A percentile compares a stretch with the other conserved stretches of the same genome.
These are phyloP conservation scores for Jaminaea rosea DNA, from an alignment of 1,284 basidiomycete species.

Conservation along the genomic window DNA sequence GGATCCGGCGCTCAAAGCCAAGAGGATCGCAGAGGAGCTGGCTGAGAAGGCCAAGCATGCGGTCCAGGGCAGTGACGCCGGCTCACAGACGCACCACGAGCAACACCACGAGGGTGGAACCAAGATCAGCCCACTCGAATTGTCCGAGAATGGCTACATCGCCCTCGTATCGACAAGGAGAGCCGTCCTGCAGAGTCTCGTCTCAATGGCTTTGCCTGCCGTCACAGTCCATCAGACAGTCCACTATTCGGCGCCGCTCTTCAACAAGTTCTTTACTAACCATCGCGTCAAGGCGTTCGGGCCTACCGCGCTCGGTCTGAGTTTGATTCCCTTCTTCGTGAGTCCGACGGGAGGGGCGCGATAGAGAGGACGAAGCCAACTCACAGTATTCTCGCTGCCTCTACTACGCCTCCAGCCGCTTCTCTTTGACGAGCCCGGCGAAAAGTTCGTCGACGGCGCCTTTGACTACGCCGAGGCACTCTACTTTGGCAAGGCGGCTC, in stretches of 20 bases:
- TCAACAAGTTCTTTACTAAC: conserved; percentile 57
- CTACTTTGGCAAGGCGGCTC: not conserved
- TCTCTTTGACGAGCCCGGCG: not conserved
- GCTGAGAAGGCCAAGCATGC: conserved; percentile 22
- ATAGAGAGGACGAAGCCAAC: too few relatives aligned
- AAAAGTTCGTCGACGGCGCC: not conserved
- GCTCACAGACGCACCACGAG: not conserved
- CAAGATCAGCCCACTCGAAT: conserved; percentile 8
- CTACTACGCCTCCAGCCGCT: too few relatives aligned
- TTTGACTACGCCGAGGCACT: not conserved
- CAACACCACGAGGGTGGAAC: not conserved
- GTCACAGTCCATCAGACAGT: conserved; percentile 42
- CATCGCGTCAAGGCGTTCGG: conserved; percentile 65
- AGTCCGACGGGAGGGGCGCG: conserved; percentile 3
- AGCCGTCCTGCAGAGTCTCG: conserved; percentile 37
- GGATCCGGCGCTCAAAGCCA: not conserved
- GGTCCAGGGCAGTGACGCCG: conserved; percentile 6
- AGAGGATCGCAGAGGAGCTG: not conserved
- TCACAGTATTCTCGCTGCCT: too few relatives aligned
- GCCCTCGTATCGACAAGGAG: conserved; percentile 29
- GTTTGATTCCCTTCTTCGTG: conserved; percentile 36
- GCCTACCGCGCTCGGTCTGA: conserved; percentile 63
- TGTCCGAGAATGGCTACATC: conserved; percentile 20
- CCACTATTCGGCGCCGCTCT: conserved; percentile 64
- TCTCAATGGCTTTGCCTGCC: conserved; percentile 13